Evolutionary conservation across 371 early-diverging fungal species (phyloP).

Genomic region (Mucor circinelloides): DNA sequence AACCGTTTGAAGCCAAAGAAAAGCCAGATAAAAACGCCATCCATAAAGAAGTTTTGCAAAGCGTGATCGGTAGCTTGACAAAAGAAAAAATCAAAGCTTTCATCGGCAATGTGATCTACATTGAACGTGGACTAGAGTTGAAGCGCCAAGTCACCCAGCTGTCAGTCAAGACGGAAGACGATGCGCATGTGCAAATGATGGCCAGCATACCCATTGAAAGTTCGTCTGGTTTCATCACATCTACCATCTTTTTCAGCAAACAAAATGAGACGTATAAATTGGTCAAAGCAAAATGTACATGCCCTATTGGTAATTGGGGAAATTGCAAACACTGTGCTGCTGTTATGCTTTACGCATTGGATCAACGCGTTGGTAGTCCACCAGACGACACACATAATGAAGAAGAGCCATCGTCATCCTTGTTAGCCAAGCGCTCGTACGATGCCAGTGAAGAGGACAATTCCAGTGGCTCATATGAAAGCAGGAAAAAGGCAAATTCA

Average conservation of each 20-base stretch:
- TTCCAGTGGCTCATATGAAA: background rate
- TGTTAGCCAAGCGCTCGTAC: background rate
- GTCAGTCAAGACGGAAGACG: background rate
- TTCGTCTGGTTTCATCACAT: background rate
- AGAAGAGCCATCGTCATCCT: background rate
- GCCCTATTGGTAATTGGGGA: background rate
- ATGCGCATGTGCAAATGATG: background rate
- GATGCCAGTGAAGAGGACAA: background rate
- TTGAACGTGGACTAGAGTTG: background rate
- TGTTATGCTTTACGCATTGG: background rate
- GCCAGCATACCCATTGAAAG: background rate
- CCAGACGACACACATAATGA: background rate
- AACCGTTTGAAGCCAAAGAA: background rate
- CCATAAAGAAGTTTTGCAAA: background rate
- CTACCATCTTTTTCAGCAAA: background rate
- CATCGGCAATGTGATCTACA: background rate
- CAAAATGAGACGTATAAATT: background rate
- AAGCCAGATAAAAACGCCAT: background rate
- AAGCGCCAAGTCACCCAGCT: background rate
- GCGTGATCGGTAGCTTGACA: background rate
- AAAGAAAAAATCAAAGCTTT: background rate
- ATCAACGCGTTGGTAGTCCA: background rate
- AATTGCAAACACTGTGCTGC: background rate
- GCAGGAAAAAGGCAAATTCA: background rate
- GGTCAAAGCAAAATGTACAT: background rate